Base-by-base conservation (phyloP, 305 asterid genomes). In the Fraxinus platypoda region DNA sequence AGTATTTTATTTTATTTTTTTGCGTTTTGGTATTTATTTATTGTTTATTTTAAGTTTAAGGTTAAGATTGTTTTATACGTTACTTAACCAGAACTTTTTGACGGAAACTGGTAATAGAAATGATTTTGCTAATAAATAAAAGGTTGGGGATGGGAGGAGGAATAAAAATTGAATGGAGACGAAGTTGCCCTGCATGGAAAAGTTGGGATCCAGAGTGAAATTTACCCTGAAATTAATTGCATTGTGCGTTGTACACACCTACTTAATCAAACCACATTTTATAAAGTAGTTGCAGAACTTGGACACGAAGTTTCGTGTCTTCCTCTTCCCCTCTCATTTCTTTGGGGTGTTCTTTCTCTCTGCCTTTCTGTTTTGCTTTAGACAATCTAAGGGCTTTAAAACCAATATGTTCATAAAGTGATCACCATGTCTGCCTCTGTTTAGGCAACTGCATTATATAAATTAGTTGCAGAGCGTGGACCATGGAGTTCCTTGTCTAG, bases 401-500 rank as follows among this genome's bases (percentile, higher is more conserved):
- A 59, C 43, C 35, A 28, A 71, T 38, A 43, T 21, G 72, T 78
- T 77, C 75, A 37, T 80, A 19, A 83, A 77, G 35, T 85, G 19
- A 73, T 82, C 43, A 54, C 78, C 33, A 38, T 64, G 11, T 77
- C 49, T 73, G 33, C 78, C 54, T 76, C 25, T 68, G 81, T 83
- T 62, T 85, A 95, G 99, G 99, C 99, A 43, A 93, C 97, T 25
- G 92, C 97, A 37, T 84, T 95, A 75, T 94, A 90, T 88, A 95
- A 94, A 82, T 87, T 95, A 77, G 99, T 95, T 78, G 98, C 99
- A 12, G 99, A 95, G 88, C 99, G 99, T 83, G 99, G 99, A 76
- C 99, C 99, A 17, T 95, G 99, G 98, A 95, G 98, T 89, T 94
- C 99, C 85, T 88, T 95, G 91, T 92, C 98, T 82, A 92, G 99